These are phyloP conservation scores for Chlorella ohadii DNA, from an alignment of 139 green algal genomes.

Conservation along the genomic window DNA sequence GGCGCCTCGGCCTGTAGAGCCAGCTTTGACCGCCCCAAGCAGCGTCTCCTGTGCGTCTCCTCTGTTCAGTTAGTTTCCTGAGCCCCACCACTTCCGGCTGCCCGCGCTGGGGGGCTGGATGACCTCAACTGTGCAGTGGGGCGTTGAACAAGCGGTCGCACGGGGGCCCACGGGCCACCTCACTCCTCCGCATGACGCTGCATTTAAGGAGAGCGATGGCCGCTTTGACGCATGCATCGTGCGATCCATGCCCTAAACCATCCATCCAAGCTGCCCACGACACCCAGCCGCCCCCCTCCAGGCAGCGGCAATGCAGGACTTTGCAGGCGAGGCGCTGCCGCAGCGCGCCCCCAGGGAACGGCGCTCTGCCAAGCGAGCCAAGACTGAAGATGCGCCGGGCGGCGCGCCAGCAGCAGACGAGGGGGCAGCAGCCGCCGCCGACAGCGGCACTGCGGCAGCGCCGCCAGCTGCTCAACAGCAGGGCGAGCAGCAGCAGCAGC, in stretches of 20 bases:
- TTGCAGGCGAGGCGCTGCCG: constrained; percentile 24
- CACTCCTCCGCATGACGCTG: too few relatives aligned
- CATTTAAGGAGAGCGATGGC: too few relatives aligned
- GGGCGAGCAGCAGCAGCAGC: background rate
- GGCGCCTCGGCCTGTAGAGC: background rate
- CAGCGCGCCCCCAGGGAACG: constrained; percentile 17
- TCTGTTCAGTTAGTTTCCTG: too few relatives aligned
- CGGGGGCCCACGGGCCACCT: too few relatives aligned
- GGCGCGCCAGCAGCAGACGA: background rate
- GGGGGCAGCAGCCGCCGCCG: background rate
- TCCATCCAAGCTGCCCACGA: too few relatives aligned
- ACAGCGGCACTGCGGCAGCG: background rate
- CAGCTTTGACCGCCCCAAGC: background rate
- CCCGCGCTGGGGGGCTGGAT: too few relatives aligned
- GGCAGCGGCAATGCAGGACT: constrained; percentile 5
- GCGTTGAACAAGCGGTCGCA: too few relatives aligned
- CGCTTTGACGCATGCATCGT: too few relatives aligned
- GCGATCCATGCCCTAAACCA: constrained; percentile 9
- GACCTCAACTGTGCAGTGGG: background rate
- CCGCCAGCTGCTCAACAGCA: background rate
- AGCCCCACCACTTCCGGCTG: too few relatives aligned
- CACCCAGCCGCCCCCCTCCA: too few relatives aligned
- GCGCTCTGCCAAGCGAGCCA: constrained; percentile 5
- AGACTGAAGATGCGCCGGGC: background rate
- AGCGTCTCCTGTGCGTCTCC: too few relatives aligned